phyloP scores from a whole-genome alignment of 768 basidiomycete genomes.

The Mycena polygramma region DNA sequence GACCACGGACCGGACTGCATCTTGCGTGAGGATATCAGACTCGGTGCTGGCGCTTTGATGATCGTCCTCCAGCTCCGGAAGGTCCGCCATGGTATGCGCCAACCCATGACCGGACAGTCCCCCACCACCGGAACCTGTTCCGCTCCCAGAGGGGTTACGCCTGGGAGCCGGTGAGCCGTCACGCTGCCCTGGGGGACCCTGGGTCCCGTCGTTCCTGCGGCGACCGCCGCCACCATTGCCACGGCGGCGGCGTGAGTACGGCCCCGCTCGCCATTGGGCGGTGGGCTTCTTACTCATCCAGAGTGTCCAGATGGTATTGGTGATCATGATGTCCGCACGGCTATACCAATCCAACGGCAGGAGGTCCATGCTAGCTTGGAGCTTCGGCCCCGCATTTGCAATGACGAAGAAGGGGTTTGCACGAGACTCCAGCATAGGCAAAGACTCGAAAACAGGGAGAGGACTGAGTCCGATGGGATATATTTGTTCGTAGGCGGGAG shows the following conservation, averaged over 20 bases:
- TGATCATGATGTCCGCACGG: not conserved
- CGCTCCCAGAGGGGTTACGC: not conserved
- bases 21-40: constrained; percentile 17
- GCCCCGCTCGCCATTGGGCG: not conserved
- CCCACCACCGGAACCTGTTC: constrained; percentile 10
- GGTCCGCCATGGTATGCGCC: constrained; percentile 6
- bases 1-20: constrained; percentile 8
- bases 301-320: not conserved
- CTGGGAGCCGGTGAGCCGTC: constrained; percentile 12
- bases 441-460: not conserved
- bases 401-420: constrained; percentile 13
- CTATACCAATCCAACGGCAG: not conserved
- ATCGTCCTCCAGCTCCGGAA: constrained; percentile 10
- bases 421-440: not conserved
- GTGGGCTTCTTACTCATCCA: constrained; percentile 3
- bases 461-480: too few species aligned
- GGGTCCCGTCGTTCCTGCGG: not conserved
- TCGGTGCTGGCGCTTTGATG: constrained; percentile 7
- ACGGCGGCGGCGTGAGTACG: too few species aligned
- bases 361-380: not conserved
- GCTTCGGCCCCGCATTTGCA: constrained; percentile 6
- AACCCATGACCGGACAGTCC: constrained; percentile 10
- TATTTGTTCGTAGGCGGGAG: not conserved
- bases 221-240: not conserved
- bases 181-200: not conserved